These are phyloP conservation scores for Colletotrichum gloeosporioides DNA, from an alignment of 2,329 filamentous ascomycete genomes.

Conservation along the genomic window DNA sequence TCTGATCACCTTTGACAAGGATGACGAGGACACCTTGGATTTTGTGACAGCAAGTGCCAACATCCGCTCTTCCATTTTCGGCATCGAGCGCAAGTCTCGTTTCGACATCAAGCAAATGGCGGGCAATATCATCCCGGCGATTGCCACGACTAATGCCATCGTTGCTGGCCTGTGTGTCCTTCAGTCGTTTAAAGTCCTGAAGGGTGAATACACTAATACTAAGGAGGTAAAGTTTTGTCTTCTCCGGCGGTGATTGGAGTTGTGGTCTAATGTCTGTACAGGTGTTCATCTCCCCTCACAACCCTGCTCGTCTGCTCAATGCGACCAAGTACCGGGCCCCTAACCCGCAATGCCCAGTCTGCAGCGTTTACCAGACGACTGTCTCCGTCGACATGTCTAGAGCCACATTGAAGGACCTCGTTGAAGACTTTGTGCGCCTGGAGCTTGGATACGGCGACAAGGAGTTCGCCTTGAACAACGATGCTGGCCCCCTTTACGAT, in stretches of 20 bases:
- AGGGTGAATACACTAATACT: constrained; percentile 70
- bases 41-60: constrained; percentile 94
- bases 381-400: constrained; percentile 71
- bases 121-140: constrained; percentile 97
- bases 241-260: background rate
- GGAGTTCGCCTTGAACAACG: constrained; percentile 80
- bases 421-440: constrained; percentile 73
- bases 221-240: constrained; percentile 65
- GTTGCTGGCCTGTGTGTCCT: constrained; percentile 92
- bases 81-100: constrained; percentile 85
- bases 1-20: constrained; percentile 91
- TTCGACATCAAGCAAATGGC: constrained; percentile 99
- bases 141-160: constrained; percentile 97
- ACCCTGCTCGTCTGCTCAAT: constrained; percentile 61
- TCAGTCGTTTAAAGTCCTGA: constrained; percentile 89
- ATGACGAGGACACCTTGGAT: constrained; percentile 92
- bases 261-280: constrained; percentile 30
- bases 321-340: constrained; percentile 65
- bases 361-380: constrained; percentile 73
- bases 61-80: constrained; percentile 86
- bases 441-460: constrained; percentile 78
- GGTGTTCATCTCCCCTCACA: constrained; percentile 81
- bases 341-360: constrained; percentile 84
- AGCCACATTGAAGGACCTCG: constrained; percentile 80
- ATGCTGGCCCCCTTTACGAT: constrained; percentile 84